phyloP scores from a whole-genome alignment of 371 early-diverging fungal species.

The Syncephalastrum contaminatum region DNA sequence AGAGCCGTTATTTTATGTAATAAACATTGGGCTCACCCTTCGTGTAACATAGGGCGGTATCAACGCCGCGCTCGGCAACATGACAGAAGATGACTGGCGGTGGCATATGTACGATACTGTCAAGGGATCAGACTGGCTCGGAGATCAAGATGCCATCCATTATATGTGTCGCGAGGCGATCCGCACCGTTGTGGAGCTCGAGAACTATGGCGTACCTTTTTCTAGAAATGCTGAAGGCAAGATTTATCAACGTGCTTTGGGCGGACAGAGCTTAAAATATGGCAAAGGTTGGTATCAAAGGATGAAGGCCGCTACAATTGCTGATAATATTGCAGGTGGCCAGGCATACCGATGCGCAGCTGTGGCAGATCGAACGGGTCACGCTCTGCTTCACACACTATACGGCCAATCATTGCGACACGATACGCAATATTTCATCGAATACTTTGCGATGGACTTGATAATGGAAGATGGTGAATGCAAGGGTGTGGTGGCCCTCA shows the following conservation, averaged over 20 bases:
- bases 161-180: conserved; percentile 99
- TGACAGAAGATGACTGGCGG: conserved; percentile 99
- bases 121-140: conserved; percentile 98
- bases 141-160: conserved; percentile 98
- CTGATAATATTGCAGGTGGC: conserved; percentile 60
- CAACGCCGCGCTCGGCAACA: conserved; percentile 98
- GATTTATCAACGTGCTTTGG: conserved; percentile 98
- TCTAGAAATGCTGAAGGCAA: conserved; percentile 96
- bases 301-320: neutral
- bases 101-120: conserved; percentile 99
- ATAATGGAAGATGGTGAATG: conserved; percentile 98
- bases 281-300: conserved; percentile 70
- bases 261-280: conserved; percentile 92
- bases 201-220: conserved; percentile 97
- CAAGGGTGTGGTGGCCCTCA: conserved; percentile 93
- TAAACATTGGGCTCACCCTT: neutral
- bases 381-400: conserved; percentile 94
- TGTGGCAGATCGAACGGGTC: conserved; percentile 99
- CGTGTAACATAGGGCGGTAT: conserved; percentile 82
- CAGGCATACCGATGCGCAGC: conserved; percentile 98
- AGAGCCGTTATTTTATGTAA: neutral
- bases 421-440: conserved; percentile 96
- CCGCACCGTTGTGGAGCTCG: conserved; percentile 93
- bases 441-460: conserved; percentile 97
- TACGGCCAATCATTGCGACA: conserved; percentile 96